phyloP scores from a whole-genome alignment of 305 asterid genomes.

The Salvia sclarea region DNA sequence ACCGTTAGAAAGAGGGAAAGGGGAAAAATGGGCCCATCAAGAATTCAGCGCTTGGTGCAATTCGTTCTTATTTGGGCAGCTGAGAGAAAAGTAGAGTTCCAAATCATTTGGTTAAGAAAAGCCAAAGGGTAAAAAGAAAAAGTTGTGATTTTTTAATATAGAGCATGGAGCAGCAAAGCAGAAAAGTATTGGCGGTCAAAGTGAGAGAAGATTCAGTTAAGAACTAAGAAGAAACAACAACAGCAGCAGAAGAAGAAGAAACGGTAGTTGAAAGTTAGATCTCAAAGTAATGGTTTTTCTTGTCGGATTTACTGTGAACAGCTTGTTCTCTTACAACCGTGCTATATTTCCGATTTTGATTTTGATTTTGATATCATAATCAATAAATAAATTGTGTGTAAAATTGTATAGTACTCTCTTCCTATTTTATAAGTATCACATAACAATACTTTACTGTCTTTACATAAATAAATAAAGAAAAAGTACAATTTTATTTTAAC shows the following conservation, averaged over 20 bases:
- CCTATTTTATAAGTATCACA: too few species aligned
- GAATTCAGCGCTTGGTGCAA: slow-evolving; percentile 14
- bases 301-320: not conserved
- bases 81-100: slow-evolving; percentile 12
- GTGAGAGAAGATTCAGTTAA: not conserved
- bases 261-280: not conserved
- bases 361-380: too few species aligned
- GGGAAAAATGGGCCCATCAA: not conserved
- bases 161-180: not conserved
- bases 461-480: too few species aligned
- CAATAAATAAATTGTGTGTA: too few species aligned
- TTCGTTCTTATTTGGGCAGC: slow-evolving; percentile 28
- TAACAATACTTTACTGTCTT: too few species aligned
- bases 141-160: not conserved
- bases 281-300: not conserved
- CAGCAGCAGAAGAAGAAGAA: not conserved
- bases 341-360: not conserved
- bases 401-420: too few species aligned
- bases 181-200: not conserved
- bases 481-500: too few species aligned
- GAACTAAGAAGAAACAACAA: not conserved
- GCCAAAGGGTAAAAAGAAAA: not conserved
- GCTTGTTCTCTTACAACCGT: not conserved
- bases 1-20: not conserved
- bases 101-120: slow-evolving; percentile 1